These are phyloP conservation scores for Phialophora chinensis DNA, from an alignment of 2,329 filamentous ascomycete genomes.

Conservation along the genomic window DNA sequence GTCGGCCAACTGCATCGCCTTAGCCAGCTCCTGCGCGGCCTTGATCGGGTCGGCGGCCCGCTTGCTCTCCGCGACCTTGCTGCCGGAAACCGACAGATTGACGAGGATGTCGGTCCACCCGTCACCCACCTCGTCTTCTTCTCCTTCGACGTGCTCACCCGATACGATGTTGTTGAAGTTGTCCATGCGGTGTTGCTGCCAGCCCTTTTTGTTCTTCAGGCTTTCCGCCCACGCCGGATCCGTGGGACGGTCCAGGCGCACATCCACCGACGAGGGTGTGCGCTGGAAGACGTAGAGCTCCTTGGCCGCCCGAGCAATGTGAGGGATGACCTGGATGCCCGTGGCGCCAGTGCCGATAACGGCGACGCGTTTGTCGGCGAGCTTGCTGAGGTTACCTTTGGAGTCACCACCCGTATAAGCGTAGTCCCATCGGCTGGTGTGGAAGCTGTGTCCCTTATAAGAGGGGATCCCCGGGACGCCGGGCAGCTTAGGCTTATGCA, in stretches of 20 bases:
- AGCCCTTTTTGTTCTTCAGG: conserved; percentile 31
- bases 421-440: conserved; percentile 14
- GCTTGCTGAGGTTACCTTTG: conserved; percentile 48
- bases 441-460: conserved; percentile 6
- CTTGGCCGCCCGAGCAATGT: conserved; percentile 48
- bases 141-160: conserved; percentile 25
- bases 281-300: conserved; percentile 45
- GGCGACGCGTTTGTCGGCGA: conserved; percentile 29
- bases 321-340: conserved; percentile 29
- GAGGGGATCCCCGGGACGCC: neutral
- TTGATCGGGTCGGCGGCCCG: neutral
- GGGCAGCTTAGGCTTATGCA: conserved; percentile 1
- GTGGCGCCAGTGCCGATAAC: conserved; percentile 35
- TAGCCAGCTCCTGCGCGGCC: conserved; percentile 2
- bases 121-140: conserved; percentile 42
- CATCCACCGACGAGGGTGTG: conserved; percentile 49
- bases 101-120: conserved; percentile 36
- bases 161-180: conserved; percentile 41
- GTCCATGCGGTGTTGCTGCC: conserved; percentile 42
- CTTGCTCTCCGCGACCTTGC: neutral
- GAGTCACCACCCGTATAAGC: conserved; percentile 46
- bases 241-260: conserved; percentile 33
- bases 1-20: conserved; percentile 23
- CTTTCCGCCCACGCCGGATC: conserved; percentile 19
- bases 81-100: neutral